Percentiles rank a stretch among this genome's conserved stretches.
Evolutionary conservation across 257 asterid genomes (phyloP).

Genomic region (Nicotiana benthamiana): DNA sequence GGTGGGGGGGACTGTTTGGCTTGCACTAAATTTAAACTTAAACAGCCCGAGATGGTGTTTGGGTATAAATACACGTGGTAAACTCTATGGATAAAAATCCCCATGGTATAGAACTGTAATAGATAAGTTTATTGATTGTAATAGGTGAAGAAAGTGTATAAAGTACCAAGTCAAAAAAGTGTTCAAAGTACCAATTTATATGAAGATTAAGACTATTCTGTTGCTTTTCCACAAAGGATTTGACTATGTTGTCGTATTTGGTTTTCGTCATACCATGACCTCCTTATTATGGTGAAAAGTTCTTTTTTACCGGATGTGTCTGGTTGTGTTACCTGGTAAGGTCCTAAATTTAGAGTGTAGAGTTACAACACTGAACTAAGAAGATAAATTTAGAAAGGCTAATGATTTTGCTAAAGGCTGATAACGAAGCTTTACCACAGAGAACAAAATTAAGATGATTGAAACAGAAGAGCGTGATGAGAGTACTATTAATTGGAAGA

Average conservation of each 20-base stretch:
- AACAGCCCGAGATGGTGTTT: neutral
- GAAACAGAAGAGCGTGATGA: neutral
- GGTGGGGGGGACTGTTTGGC: neutral
- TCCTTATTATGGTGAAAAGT: neutral
- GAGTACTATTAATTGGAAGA: neutral
- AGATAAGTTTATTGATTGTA: neutral
- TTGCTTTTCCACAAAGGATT: neutral
- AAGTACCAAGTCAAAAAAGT: neutral
- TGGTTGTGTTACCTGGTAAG: neutral
- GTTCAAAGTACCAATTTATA: neutral
- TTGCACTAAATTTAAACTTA: neutral
- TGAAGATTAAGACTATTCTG: neutral
- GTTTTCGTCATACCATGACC: neutral
- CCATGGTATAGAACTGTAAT: neutral
- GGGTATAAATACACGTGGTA: neutral
- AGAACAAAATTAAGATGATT: neutral
- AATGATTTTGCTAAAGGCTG: neutral
- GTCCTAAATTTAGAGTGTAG: neutral
- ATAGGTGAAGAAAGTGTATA: neutral
- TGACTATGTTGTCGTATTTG: neutral
- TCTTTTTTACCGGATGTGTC: neutral
- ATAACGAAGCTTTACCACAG: neutral
- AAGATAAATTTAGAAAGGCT: neutral
- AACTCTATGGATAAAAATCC: neutral
- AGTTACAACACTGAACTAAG: neutral